Conservation (phyloP, 441 rosid genomes). For the Rhodomyrtus psidioides region DNA sequence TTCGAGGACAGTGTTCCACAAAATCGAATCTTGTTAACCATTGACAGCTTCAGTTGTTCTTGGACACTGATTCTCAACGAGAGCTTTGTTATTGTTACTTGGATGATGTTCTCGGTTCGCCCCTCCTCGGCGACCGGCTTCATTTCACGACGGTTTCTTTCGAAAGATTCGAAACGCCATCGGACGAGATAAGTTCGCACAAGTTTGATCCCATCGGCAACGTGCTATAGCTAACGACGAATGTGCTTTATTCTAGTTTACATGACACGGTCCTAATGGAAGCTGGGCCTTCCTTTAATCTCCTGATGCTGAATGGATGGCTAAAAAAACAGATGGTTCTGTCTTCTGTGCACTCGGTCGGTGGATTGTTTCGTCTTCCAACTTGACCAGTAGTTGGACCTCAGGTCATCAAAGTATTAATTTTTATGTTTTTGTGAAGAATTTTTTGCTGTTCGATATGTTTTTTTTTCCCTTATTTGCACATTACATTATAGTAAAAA, state of each 20-base stretch:
- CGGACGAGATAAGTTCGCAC: not conserved
- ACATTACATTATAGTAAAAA: not conserved
- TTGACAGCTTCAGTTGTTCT: not conserved
- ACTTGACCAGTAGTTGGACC: not conserved
- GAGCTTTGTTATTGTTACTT: not conserved
- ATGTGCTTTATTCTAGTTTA: not conserved
- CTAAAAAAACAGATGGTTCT: not conserved
- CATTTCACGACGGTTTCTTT: not conserved
- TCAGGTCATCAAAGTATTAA: not conserved
- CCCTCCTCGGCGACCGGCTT: not conserved
- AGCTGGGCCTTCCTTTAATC: not conserved
- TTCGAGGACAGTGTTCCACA: not conserved
- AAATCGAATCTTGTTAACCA: not conserved
- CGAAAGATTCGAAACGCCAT: not conserved
- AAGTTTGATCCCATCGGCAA: not conserved
- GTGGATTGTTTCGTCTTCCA: not conserved
- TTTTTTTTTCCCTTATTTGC: not conserved
- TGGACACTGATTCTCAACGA: not conserved
- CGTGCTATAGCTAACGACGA: not conserved
- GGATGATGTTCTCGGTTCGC: not conserved
- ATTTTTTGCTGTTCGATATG: not conserved
- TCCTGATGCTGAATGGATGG: not conserved
- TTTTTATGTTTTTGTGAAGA: not conserved
- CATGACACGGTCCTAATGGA: not conserved
- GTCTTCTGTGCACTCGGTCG: not conserved